Evolutionary conservation across 257 asterid species (phyloP).

Genomic region (Solanum clarkiae): DNA sequence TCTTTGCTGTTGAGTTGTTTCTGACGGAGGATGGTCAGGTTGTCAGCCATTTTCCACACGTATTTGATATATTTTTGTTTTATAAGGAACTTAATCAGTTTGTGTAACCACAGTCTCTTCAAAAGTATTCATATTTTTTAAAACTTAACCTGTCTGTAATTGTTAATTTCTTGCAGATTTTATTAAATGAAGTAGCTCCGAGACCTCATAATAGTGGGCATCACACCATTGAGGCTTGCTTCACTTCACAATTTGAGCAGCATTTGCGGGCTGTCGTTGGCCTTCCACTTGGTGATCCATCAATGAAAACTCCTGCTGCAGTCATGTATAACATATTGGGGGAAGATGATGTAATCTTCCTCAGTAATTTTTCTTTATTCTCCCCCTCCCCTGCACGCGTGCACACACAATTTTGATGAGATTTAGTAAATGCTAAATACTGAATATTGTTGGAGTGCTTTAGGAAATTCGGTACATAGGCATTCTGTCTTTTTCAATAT

Average conservation of each 20-base stretch:
- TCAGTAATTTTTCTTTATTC: neutral
- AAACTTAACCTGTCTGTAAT: neutral
- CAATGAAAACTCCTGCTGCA: constrained; percentile 78
- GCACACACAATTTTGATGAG: neutral
- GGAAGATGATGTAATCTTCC: constrained; percentile 58
- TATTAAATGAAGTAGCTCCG: constrained; percentile 94
- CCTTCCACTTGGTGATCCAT: constrained; percentile 92
- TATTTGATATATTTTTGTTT: neutral
- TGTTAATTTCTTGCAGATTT: constrained; percentile 37
- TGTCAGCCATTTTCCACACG: neutral
- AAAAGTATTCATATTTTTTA: neutral
- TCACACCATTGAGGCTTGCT: constrained; percentile 85
- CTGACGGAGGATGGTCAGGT: constrained; percentile 91
- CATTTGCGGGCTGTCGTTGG: constrained; percentile 93
- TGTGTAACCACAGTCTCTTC: neutral
- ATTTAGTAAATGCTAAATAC: neutral
- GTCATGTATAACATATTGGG: constrained; percentile 93
- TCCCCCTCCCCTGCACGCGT: too few species aligned
- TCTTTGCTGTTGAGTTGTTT: constrained; percentile 88
- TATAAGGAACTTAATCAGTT: neutral
- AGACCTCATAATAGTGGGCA: constrained; percentile 99
- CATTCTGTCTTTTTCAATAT: neutral
- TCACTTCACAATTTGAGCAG: constrained; percentile 90
- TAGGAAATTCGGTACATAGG: neutral
- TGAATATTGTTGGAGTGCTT: neutral